Evolutionary conservation across 2,329 filamentous ascomycete genomes (phyloP).

Genomic region (Ophiosphaerella herpotricha): DNA sequence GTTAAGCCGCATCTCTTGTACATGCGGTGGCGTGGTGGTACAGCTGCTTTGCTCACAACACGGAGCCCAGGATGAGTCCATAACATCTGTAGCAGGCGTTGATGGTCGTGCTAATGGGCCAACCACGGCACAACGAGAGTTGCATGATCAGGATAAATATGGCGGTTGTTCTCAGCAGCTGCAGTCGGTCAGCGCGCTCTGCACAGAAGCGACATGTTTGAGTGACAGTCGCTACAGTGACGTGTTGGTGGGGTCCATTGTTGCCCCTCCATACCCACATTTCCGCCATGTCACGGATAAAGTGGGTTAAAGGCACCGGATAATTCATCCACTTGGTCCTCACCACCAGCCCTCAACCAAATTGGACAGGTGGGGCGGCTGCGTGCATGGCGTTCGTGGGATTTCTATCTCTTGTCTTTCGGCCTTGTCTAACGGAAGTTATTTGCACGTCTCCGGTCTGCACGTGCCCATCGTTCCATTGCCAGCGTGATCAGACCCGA

Average conservation of each 20-base stretch:
- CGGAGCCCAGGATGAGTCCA: too few species aligned
- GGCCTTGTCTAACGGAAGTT: conserved; percentile 1
- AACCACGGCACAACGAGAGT: background rate
- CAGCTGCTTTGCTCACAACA: too few species aligned
- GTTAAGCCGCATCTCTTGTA: conserved; percentile 12
- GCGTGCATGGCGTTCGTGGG: conserved; percentile 7
- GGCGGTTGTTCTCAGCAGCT: conserved; percentile 8
- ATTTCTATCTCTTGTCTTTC: background rate
- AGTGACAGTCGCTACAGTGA: conserved; percentile 9
- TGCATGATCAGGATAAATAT: conserved; percentile 9
- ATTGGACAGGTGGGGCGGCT: conserved; percentile 1
- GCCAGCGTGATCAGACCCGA: conserved; percentile 1
- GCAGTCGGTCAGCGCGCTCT: background rate
- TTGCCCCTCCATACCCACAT: conserved; percentile 21
- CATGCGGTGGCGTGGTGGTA: background rate
- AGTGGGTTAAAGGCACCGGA: conserved; percentile 24
- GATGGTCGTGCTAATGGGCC: background rate
- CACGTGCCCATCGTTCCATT: background rate
- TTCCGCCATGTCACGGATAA: conserved; percentile 16
- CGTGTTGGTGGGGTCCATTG: conserved; percentile 17
- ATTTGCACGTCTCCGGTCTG: conserved; percentile 1
- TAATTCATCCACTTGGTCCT: conserved; percentile 11
- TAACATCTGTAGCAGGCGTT: too few species aligned
- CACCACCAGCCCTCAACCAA: background rate
- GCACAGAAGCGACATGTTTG: background rate